Evolutionary conservation across 306 rosid species (phyloP).

Genomic region (Trifolium subterraneum): DNA sequence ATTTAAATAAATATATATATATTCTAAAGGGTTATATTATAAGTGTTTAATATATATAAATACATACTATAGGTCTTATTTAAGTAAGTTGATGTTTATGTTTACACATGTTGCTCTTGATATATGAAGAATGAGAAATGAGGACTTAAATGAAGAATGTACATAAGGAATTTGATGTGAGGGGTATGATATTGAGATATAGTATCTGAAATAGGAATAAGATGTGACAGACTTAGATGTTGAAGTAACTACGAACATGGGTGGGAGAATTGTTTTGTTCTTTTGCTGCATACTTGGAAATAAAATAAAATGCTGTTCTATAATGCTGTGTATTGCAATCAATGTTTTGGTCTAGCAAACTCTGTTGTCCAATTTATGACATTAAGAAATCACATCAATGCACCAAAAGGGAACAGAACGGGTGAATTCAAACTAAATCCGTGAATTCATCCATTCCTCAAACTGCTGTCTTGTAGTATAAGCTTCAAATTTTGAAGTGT

Average conservation of each 20-base stretch:
- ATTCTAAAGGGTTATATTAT: too few species aligned
- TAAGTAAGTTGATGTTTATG: constrained; percentile 47
- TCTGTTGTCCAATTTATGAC: constrained; percentile 42
- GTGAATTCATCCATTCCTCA: constrained; percentile 2
- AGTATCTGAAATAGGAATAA: constrained; percentile 46
- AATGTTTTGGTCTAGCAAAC: constrained; percentile 43
- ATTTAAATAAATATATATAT: constrained; percentile 34
- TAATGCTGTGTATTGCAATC: constrained; percentile 29
- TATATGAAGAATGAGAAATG: constrained; percentile 40
- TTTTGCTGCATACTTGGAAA: constrained; percentile 51
- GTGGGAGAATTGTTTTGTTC: constrained; percentile 63
- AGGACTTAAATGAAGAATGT: constrained; percentile 39
- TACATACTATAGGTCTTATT: constrained; percentile 43
- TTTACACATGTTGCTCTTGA: constrained; percentile 35
- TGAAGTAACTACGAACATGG: constrained; percentile 65
- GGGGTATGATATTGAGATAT: constrained; percentile 56
- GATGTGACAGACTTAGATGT: constrained; percentile 66
- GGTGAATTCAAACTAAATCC: constrained; percentile 43
- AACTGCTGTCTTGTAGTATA: too few species aligned
- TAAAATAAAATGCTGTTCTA: constrained; percentile 20
- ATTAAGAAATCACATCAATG: constrained; percentile 51
- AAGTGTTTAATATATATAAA: neutral
- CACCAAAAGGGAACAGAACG: constrained; percentile 28
- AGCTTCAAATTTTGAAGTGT: too few species aligned
- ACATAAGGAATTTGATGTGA: constrained; percentile 52